Evolutionary conservation across 1,284 basidiomycete species (phyloP), one percentile per base, ranked within the genome.

Genomic region (Microbotryum scabiosae): DNA sequence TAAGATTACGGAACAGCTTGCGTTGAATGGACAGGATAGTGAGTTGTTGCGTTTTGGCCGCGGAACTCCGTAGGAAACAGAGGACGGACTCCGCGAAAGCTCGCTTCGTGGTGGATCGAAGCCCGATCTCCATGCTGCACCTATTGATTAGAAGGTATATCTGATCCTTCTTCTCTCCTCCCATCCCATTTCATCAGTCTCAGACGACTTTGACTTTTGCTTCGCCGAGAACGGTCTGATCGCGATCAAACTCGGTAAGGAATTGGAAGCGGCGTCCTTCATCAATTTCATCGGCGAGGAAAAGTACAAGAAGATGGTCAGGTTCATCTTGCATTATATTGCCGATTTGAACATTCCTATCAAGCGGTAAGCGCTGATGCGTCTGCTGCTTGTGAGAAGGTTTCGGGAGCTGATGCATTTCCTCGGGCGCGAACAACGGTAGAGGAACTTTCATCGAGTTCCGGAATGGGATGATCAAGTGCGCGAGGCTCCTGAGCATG

Each of bases 401-500:
- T 21, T n/a, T 41, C 14, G 36, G 36, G 48, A 46, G 28, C 30
- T 54, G 49, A 51, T 36, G n/a, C 44, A 25, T 30, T 36, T 36
- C 1, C 16, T 16, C 21, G 36, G 26, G 23, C 28, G 4, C 23
- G 18, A 16, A 20, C 21, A 14, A 28, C 28, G 28, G 9, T 69
- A 94, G 90, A 60, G 93, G 93, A 54, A 97, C 92, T 4, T 97
- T 97, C 73, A 78, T 98, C 68, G 94, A 98, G 77, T 97, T 94
- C 79, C 82, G 94, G 59, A 90, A 87, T 64, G 96, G 94, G 26
- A 98, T 98, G 94, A 82, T 98, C 77, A 99, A 99, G 66, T 68
- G 36, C 50, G 64, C 5, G 10, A 4, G 8, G 23, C 4, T 4
- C n/a, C 12, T 23, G 45, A n/a, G 20, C 10, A 1, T 21, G 5